These are phyloP conservation scores for Magnusiomyces tetraspermus DNA, from an alignment of 1,139 yeast genomes.

Conservation along the genomic window DNA sequence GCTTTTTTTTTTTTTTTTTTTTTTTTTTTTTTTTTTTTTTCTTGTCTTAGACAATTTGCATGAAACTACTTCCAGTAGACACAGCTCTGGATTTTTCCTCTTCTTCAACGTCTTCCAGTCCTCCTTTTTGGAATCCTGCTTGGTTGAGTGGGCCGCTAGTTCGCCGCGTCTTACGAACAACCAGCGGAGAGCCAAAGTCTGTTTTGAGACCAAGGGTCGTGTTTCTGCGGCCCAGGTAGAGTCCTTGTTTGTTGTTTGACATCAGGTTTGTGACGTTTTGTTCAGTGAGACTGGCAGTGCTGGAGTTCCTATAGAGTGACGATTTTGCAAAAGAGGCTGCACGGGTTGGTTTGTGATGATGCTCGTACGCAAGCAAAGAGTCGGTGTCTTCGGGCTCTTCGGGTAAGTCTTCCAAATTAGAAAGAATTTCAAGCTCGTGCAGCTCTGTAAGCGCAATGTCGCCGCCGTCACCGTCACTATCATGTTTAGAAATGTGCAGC, in stretches of 20 bases:
- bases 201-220: background rate
- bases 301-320: no score
- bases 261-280: no score
- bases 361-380: background rate
- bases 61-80: slow-evolving; percentile 1
- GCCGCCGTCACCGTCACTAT: no score
- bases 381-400: slow-evolving; percentile 1
- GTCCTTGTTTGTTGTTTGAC: background rate
- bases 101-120: background rate
- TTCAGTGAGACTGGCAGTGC: no score
- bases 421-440: background rate
- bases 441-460: background rate
- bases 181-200: background rate
- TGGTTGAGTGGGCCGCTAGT: no score
- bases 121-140: no score
- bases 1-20: no score
- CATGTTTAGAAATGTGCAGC: no score
- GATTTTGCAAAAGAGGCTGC: no score
- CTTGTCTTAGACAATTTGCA: no score
- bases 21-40: no score
- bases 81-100: background rate
- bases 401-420: background rate
- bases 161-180: background rate
- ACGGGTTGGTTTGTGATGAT: background rate
- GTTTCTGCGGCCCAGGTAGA: background rate